phyloP scores from a whole-genome alignment of 352 stramenopile species.

The Phytopythium helicoides region DNA sequence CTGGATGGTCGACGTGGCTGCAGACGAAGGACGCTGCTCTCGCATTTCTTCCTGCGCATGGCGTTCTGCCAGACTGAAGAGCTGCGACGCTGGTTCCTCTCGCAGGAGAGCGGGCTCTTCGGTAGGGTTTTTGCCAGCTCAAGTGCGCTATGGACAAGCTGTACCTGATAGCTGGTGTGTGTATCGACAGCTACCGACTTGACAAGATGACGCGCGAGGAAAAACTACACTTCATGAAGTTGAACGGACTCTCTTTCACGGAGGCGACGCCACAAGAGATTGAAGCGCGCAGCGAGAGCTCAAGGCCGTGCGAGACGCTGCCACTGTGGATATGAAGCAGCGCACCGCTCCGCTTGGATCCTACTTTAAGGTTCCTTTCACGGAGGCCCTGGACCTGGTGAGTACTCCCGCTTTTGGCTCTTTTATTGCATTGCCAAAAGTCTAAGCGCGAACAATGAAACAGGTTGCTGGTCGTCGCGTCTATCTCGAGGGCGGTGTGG shows the following conservation, averaged over 20 bases:
- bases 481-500: conserved; percentile 92
- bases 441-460: no score
- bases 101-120: conserved; percentile 94
- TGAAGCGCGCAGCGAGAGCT: conserved; percentile 58
- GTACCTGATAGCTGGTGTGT: not conserved
- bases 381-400: conserved; percentile 94
- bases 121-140: conserved; percentile 21
- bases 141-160: conserved; percentile 9
- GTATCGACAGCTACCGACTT: conserved; percentile 54
- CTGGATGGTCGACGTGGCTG: not conserved
- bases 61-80: conserved; percentile 98
- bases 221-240: conserved; percentile 87
- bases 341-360: conserved; percentile 47
- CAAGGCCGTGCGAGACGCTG: conserved; percentile 67
- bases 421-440: no score
- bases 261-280: conserved; percentile 66
- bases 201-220: conserved; percentile 90
- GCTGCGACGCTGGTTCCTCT: conserved; percentile 96
- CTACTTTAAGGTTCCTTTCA: conserved; percentile 98
- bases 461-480: conserved; percentile 85
- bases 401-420: not conserved
- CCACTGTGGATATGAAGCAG: conserved; percentile 39
- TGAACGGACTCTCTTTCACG: conserved; percentile 64
- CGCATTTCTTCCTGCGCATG: conserved; percentile 98
- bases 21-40: conserved; percentile 91